Evolutionary conservation across 2,329 filamentous ascomycete species (phyloP).

Genomic region (Monilinia fructicola): DNA sequence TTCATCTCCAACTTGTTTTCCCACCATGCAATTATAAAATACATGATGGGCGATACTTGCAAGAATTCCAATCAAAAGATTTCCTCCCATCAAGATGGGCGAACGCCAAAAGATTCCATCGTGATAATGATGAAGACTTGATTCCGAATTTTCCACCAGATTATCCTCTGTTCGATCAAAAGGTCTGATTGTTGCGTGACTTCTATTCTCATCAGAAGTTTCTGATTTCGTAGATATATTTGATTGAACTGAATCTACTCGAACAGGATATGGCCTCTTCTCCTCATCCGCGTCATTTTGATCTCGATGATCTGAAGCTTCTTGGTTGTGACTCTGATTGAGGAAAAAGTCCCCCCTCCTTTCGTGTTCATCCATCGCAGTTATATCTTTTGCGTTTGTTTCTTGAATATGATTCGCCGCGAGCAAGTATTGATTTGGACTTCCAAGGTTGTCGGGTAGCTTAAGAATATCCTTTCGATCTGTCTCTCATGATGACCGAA

Average conservation of each 20-base stretch:
- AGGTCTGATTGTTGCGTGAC: neutral
- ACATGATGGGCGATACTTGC: slow-evolving; percentile 25
- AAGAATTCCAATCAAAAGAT: slow-evolving; percentile 24
- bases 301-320: neutral
- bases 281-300: neutral
- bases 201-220: neutral
- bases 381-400: neutral
- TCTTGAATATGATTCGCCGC: neutral
- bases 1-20: slow-evolving; percentile 26
- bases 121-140: neutral
- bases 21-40: slow-evolving; percentile 23
- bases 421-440: too few relatives aligned
- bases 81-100: slow-evolving; percentile 25
- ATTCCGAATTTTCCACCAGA: neutral
- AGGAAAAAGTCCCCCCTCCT: neutral
- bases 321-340: neutral
- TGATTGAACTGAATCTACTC: slow-evolving; percentile 10
- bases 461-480: neutral
- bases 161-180: neutral
- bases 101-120: slow-evolving; percentile 28
- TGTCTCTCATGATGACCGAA: neutral
- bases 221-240: neutral
- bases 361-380: neutral
- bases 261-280: neutral
- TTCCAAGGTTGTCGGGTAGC: too few relatives aligned